Evolutionary conservation across 2,329 filamentous ascomycete species (phyloP).

Genomic region (Albifimbria verrucaria): DNA sequence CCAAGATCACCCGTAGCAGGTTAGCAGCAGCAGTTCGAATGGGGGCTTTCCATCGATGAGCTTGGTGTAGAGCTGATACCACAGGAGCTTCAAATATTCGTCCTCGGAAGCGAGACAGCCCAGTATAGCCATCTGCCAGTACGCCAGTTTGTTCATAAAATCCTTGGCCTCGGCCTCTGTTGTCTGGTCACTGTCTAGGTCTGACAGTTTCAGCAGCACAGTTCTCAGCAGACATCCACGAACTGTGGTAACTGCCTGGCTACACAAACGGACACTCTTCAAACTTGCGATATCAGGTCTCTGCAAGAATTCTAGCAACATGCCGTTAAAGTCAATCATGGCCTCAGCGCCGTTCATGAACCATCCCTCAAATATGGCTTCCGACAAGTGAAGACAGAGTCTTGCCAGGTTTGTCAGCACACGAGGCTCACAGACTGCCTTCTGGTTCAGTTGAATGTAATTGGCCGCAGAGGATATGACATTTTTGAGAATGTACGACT

Average conservation of each 20-base stretch:
- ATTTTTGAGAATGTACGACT: conserved; percentile 80
- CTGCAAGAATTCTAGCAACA: conserved; percentile 83
- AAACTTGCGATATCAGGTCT: conserved; percentile 74
- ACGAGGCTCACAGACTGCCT: conserved; percentile 73
- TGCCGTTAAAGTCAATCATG: conserved; percentile 81
- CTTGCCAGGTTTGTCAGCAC: conserved; percentile 83
- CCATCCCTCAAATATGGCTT: conserved; percentile 94
- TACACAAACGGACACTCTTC: conserved; percentile 90
- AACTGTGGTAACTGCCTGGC: conserved; percentile 73
- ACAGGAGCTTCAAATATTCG: conserved; percentile 80
- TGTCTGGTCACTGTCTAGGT: conserved; percentile 65
- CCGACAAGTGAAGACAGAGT: conserved; percentile 75
- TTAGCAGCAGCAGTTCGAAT: conserved; percentile 76
- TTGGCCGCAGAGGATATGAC: conserved; percentile 69
- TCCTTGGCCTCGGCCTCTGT: conserved; percentile 60
- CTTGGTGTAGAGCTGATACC: conserved; percentile 90
- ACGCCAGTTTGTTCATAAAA: conserved; percentile 82
- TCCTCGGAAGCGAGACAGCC: conserved; percentile 73
- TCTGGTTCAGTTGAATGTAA: conserved; percentile 67
- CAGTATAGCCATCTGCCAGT: conserved; percentile 93
- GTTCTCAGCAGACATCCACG: conserved; percentile 75
- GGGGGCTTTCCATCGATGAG: conserved; percentile 66
- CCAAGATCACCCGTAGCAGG: conserved; percentile 86
- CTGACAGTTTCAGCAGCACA: conserved; percentile 76
- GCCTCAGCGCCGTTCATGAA: conserved; percentile 85